Percentiles rank a stretch among this genome's conserved stretches.
These are phyloP conservation scores for Phialocephala subalpina DNA, from an alignment of 2,329 filamentous ascomycete genomes.

Conservation along the genomic window DNA sequence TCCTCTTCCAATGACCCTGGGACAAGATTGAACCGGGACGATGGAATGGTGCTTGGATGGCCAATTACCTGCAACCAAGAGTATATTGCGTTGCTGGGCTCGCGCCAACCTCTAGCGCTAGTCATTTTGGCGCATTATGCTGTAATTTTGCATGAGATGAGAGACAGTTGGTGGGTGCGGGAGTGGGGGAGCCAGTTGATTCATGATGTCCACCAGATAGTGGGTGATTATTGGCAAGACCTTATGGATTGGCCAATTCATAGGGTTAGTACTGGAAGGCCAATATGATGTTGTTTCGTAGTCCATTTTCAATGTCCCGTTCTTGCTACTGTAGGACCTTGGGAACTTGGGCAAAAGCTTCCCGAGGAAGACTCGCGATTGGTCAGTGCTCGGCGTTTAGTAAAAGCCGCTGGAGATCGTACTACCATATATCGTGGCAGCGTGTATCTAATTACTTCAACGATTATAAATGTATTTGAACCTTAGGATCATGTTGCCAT, in stretches of 20 bases:
- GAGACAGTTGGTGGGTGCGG: constrained; percentile 20
- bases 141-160: constrained; percentile 20
- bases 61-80: constrained; percentile 17
- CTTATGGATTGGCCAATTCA: constrained; percentile 29
- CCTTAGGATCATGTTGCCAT: too few relatives aligned
- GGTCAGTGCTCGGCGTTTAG: too few relatives aligned
- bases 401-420: too few relatives aligned
- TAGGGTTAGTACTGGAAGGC: not conserved
- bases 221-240: constrained; percentile 16
- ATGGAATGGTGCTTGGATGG: constrained; percentile 19
- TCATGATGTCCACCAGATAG: constrained; percentile 7
- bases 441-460: too few relatives aligned
- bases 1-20: not conserved
- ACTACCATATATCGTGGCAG: too few relatives aligned
- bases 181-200: constrained; percentile 23
- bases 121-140: constrained; percentile 29
- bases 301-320: too few relatives aligned
- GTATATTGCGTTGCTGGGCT: constrained; percentile 37
- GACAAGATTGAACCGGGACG: not conserved
- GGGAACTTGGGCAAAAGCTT: too few relatives aligned
- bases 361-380: too few relatives aligned
- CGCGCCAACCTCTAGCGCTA: constrained; percentile 22
- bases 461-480: too few relatives aligned
- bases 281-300: too few relatives aligned
- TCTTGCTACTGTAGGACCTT: too few relatives aligned